These are phyloP conservation scores for Colletotrichum theobromicola DNA, from an alignment of 2,329 filamentous ascomycete species.

Conservation along the genomic window DNA sequence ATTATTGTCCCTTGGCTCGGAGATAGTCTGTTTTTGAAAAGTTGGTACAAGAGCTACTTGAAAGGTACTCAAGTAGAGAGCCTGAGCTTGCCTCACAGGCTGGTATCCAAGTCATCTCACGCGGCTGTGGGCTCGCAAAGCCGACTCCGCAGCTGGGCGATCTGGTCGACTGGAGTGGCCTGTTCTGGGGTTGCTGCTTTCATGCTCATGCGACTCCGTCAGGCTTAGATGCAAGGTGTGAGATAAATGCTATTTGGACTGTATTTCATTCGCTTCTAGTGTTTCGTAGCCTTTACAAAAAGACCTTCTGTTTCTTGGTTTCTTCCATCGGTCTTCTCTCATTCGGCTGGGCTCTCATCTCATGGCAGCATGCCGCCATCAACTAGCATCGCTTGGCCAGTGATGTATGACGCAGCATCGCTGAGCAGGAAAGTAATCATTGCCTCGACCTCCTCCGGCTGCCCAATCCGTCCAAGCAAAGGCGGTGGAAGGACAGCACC, in stretches of 20 bases:
- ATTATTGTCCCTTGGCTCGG: background rate
- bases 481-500: slow-evolving; percentile 1
- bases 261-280: background rate
- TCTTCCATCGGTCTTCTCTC: fast-evolving
- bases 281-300: background rate
- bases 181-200: background rate
- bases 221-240: background rate
- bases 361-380: slow-evolving; percentile 26
- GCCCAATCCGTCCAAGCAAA: slow-evolving; percentile 26
- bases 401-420: slow-evolving; percentile 31
- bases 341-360: background rate
- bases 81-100: background rate
- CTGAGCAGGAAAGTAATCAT: slow-evolving; percentile 32
- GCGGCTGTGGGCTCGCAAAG: too few relatives aligned
- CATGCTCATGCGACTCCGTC: background rate
- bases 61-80: background rate
- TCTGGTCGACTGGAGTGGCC: background rate
- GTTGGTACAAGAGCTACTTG: background rate
- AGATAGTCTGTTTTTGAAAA: background rate
- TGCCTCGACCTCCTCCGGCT: slow-evolving; percentile 30
- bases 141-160: background rate
- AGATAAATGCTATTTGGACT: background rate
- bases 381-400: slow-evolving; percentile 28
- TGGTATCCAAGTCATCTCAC: background rate
- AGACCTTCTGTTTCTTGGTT: background rate